Percentiles rank a stretch among this genome's conserved stretches.
phyloP scores from a whole-genome alignment of 139 green algal species.

The Marvania coccoides region DNA sequence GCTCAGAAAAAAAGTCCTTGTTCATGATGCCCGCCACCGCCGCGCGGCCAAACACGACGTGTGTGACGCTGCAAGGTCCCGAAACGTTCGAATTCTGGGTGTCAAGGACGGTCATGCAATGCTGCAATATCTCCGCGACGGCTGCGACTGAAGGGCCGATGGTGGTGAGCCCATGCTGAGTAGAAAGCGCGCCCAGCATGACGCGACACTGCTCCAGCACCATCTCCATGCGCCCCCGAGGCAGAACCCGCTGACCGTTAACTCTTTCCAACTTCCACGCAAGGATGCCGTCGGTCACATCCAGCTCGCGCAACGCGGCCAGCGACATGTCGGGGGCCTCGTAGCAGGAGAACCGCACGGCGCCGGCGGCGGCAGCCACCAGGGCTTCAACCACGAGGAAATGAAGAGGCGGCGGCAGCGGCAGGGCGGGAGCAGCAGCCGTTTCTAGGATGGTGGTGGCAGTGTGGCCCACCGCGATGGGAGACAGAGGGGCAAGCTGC shows the following conservation, averaged over 20 bases:
- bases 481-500: constrained; percentile 10
- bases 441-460: no score
- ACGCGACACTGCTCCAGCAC: neutral
- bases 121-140: no score
- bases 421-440: no score
- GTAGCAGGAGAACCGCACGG: neutral
- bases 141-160: no score
- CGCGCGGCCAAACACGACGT: no score
- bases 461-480: neutral
- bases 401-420: neutral
- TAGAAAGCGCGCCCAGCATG: neutral
- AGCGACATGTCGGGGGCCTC: neutral
- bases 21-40: no score
- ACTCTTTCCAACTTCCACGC: neutral
- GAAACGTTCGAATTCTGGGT: no score
- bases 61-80: no score
- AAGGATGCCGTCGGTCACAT: neutral
- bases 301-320: neutral
- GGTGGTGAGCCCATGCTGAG: neutral
- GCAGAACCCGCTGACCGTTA: no score
- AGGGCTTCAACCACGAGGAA: neutral
- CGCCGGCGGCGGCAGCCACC: neutral
- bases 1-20: no score
- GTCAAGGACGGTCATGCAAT: no score
- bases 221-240: neutral